Evolutionary conservation across 1,284 basidiomycete genomes (phyloP).

Genomic region (Singerocomus rubriflavus): DNA sequence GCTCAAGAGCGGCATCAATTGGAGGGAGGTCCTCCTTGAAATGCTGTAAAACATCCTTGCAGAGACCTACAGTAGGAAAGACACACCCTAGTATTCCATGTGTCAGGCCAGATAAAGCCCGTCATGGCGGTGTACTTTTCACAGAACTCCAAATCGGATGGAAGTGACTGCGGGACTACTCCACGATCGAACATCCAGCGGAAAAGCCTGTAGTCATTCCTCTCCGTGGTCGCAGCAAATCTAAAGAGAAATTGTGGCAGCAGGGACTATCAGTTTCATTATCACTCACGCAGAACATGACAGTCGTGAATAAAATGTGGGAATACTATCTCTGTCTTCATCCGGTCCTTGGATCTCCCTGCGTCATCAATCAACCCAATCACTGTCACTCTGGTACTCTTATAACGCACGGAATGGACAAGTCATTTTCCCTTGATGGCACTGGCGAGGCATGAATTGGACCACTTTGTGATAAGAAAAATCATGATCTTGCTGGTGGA

Average conservation of each 20-base stretch:
- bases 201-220: too few relatives aligned
- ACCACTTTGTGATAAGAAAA: background rate
- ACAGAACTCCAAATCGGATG: background rate
- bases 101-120: background rate
- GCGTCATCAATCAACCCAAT: background rate
- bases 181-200: too few relatives aligned
- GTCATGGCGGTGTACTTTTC: background rate
- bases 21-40: constrained; percentile 5
- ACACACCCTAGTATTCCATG: background rate
- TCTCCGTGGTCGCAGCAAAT: background rate
- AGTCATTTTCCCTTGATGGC: background rate
- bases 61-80: too few relatives aligned
- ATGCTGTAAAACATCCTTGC: too few relatives aligned
- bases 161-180: background rate
- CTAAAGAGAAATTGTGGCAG: background rate
- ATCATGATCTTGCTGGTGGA: too few relatives aligned
- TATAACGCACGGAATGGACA: background rate
- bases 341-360: background rate
- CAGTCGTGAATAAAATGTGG: background rate
- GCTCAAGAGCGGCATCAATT: constrained; percentile 6
- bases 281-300: too few relatives aligned
- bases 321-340: background rate
- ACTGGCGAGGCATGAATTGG: background rate
- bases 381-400: too few relatives aligned
- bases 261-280: too few relatives aligned